These are phyloP conservation scores for Nemania sp. DNA, from an alignment of 2,329 filamentous ascomycete species.

Conservation along the genomic window DNA sequence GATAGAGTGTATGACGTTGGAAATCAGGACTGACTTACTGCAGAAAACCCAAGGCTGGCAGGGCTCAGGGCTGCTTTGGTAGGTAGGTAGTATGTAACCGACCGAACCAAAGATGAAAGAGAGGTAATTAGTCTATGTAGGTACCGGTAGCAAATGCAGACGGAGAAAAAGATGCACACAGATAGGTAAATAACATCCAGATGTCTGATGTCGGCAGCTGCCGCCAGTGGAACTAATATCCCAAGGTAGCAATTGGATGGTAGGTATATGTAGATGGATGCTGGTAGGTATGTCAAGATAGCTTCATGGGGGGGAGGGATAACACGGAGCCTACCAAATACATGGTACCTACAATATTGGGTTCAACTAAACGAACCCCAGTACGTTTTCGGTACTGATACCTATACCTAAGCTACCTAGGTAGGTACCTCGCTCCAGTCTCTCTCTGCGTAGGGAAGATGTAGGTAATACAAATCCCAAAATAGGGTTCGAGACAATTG, in stretches of 20 bases:
- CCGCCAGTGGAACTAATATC: constrained; percentile 14
- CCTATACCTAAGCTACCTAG: too few species aligned
- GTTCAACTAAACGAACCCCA: not conserved
- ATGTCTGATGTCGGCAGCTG: constrained; percentile 13
- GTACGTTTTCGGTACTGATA: constrained; percentile 4
- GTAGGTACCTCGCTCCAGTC: not conserved
- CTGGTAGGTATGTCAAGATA: constrained; percentile 5
- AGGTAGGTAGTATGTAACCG: constrained; percentile 5
- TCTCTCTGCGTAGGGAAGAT: not conserved
- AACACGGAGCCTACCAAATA: too few species aligned
- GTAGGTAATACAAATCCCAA: constrained; percentile 21
- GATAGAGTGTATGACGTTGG: constrained; percentile 28
- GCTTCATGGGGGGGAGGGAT: not conserved
- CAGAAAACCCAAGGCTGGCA: constrained; percentile 12
- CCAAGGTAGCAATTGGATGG: constrained; percentile 14
- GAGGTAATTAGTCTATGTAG: not conserved
- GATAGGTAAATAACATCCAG: not conserved
- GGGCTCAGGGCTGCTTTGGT: not conserved
- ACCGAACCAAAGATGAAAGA: constrained; percentile 7
- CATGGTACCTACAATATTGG: not conserved
- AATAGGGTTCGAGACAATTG: constrained; percentile 11
- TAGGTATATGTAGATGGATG: not conserved
- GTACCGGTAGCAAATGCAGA: constrained; percentile 4
- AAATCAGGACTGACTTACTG: constrained; percentile 24
- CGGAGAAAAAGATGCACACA: not conserved